phyloP scores from a whole-genome alignment of 192 early-diverging fungal species.

The Podila epicladia region DNA sequence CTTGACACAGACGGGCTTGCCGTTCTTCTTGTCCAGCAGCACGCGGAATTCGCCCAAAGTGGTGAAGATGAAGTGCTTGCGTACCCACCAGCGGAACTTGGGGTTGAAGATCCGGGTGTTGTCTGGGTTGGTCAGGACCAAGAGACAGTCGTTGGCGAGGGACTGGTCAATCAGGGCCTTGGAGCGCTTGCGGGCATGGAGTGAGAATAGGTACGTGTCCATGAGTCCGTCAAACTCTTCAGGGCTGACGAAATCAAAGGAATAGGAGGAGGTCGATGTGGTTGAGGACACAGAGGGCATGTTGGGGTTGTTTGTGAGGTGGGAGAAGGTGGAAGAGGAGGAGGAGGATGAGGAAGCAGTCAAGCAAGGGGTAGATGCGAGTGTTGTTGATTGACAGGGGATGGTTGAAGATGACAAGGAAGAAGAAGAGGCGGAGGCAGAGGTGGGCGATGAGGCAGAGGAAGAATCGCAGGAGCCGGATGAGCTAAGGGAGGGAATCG shows the following conservation, averaged over 20 bases:
- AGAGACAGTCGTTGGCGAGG: slow-evolving; percentile 6
- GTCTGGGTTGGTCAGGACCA: slow-evolving; percentile 15
- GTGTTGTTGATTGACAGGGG: background rate
- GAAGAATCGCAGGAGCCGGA: slow-evolving; percentile 1
- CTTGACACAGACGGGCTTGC: slow-evolving; percentile 12
- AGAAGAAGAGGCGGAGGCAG: background rate
- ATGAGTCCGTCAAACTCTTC: slow-evolving; percentile 3
- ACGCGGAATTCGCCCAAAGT: background rate
- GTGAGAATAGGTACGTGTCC: background rate
- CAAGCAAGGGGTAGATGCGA: background rate
- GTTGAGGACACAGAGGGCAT: background rate
- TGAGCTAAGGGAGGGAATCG: background rate
- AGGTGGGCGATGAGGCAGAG: background rate
- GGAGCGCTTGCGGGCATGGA: slow-evolving; percentile 8
- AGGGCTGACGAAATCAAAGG: slow-evolving; percentile 6
- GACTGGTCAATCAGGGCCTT: slow-evolving; percentile 13
- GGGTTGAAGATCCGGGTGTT: slow-evolving; percentile 10
- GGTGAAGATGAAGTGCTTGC: slow-evolving; percentile 13
- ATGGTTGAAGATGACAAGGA: no score
- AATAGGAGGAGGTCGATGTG: background rate
- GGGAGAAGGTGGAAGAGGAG: background rate
- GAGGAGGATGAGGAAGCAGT: background rate
- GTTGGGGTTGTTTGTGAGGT: background rate
- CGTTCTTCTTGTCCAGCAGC: slow-evolving; percentile 9
- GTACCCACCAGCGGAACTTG: slow-evolving; percentile 18